Base-by-base conservation (phyloP, 2,329 filamentous ascomycete species). In the Neofusicoccum umdonicola region DNA sequence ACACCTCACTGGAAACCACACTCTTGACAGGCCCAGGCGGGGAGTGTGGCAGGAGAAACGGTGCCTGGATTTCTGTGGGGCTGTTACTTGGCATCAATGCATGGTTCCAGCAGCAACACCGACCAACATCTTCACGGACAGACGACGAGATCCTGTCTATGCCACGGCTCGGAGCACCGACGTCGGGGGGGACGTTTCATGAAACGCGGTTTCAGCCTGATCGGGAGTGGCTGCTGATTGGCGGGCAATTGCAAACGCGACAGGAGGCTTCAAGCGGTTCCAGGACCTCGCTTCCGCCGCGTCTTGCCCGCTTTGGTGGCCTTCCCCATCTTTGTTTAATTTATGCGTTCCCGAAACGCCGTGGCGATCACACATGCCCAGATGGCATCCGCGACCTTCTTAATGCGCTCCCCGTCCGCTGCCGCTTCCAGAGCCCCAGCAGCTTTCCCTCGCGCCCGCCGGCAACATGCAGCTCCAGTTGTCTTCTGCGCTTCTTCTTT, bases 321-420 rank as follows among this genome's bases (percentile, higher is more conserved):
- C 41, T 47, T 47, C 58, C 37, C 45, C 58, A 62, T 50, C 35
- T 51, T 45, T 51, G 58, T 62, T 62, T 62, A 62, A 62, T 50
- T n/a, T 61, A 51, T 34, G 8, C 47, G 45, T 42, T 51, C 47
- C 58, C 58, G 47, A 62, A 45, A 50, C 58, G 58, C 45, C 45
- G 58, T 51, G 58, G 3, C 44, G 44, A 62, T 62, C 58, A 51
- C 17, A 27, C 58, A 41, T 41, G 34, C 13, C 34, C 5, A 31
- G 56, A 39, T 31, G 8, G 11, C 35, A 50, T 4, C 27, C 17
- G 15, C 19, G 17, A 15, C 35, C 11, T 22, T 62, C 22, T 50
- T 47, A 62, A 51, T 62, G 44, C 58, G 58, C 45, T 2, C 17
- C 13, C 39, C 42, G n/a, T 19, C 31, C 22, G 22, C 31, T n/a